A percentile compares a stretch with the other conserved stretches of the same genome.
Conservation (phyloP, 768 basidiomycete genomes). For the Hortiboletus flavorubellus region DNA sequence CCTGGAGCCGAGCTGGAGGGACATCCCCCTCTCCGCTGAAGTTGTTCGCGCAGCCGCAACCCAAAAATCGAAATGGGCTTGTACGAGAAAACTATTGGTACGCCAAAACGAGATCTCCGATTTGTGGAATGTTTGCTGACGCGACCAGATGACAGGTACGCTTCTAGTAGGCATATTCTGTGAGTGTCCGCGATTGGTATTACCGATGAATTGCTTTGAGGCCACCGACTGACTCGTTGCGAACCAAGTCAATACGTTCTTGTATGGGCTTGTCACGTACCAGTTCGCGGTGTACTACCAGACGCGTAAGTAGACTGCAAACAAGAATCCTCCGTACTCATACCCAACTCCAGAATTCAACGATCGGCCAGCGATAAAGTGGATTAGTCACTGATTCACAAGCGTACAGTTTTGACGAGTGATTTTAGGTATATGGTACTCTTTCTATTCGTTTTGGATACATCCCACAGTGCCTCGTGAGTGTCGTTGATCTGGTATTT, state of each 20-base stretch:
- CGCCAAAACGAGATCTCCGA: not conserved
- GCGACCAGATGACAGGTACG: conserved; percentile 8
- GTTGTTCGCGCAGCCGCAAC: not conserved
- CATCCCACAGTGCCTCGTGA: conserved; percentile 19
- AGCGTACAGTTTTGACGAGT: not conserved
- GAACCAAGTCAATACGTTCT: conserved; percentile 22
- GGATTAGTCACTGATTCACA: not conserved
- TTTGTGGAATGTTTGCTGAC: not conserved
- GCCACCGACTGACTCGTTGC: not conserved
- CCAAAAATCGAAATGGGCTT: not conserved
- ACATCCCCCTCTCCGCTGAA: too few species aligned
- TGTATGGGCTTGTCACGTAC: conserved; percentile 43
- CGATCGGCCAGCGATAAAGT: conserved; percentile 12
- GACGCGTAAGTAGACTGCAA: not conserved
- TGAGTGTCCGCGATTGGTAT: conserved; percentile 1
- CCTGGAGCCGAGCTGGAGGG: too few species aligned
- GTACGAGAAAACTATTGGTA: conserved; percentile 5
- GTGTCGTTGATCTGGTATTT: not conserved
- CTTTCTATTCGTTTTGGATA: conserved; percentile 18
- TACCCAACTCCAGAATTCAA: conserved; percentile 8
- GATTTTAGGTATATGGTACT: conserved; percentile 14
- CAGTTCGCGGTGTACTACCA: conserved; percentile 41
- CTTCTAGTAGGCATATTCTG: conserved; percentile 20
- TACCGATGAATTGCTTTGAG: not conserved
- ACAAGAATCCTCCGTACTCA: not conserved